Percentiles rank a stretch among this genome's conserved stretches.
These are phyloP conservation scores for Neopestalotiopsis sp. DNA, from an alignment of 2,329 filamentous ascomycete species.

Conservation along the genomic window DNA sequence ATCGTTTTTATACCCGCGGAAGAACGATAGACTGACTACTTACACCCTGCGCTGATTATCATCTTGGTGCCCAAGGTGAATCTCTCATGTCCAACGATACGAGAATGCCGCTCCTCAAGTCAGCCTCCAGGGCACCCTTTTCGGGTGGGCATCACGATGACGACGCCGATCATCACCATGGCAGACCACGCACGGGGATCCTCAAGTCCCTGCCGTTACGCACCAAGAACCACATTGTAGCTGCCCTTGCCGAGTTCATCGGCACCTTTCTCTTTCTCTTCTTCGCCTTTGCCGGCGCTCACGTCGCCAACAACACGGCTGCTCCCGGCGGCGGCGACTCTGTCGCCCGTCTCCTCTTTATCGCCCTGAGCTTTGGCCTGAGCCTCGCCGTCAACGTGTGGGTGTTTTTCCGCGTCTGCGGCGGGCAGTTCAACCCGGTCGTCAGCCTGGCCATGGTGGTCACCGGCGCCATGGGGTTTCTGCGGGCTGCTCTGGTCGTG, in stretches of 20 bases:
- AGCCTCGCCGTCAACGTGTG: conserved; percentile 47
- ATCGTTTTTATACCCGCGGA: not conserved
- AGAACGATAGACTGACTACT: not conserved
- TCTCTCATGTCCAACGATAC: not conserved
- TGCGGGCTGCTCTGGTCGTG: conserved; percentile 50
- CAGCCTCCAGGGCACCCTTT: not conserved
- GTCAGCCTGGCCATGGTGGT: conserved; percentile 54
- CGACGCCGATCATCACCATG: not conserved
- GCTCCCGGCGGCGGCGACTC: conserved; percentile 25
- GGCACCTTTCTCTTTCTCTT: conserved; percentile 41
- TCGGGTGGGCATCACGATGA: not conserved
- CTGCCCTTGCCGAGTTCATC: conserved; percentile 36
- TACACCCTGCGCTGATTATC: no score
- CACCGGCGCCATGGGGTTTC: conserved; percentile 43
- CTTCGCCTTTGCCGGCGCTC: conserved; percentile 40
- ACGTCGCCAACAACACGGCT: conserved; percentile 33
- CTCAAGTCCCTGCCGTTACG: conserved; percentile 25
- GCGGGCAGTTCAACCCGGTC: conserved; percentile 37
- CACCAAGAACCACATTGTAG: conserved; percentile 34
- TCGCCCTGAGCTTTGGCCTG: conserved; percentile 43
- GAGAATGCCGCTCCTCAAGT: not conserved
- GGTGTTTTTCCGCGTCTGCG: conserved; percentile 50
- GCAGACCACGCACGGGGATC: not conserved
- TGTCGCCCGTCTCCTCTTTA: conserved; percentile 38
- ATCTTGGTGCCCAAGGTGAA: not conserved